Evolutionary conservation across 192 early-diverging fungal genomes (phyloP).

Genomic region (Phycomyces nitens): DNA sequence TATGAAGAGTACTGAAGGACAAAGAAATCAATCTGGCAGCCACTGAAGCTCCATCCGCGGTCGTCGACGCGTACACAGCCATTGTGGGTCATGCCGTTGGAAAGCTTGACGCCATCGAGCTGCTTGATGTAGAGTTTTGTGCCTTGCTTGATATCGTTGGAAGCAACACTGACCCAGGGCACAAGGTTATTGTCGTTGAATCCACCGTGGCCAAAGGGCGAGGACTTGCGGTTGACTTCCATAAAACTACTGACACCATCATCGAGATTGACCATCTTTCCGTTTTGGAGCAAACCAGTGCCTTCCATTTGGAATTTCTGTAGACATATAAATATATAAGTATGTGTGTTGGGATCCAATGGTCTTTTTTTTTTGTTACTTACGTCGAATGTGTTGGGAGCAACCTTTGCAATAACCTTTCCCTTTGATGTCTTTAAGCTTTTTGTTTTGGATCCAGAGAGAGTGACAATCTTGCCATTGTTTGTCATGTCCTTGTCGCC

Average conservation of each 20-base stretch:
- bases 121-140: constrained; percentile 33
- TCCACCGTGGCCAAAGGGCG: constrained; percentile 24
- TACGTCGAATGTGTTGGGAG: constrained; percentile 21
- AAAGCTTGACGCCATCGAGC: constrained; percentile 28
- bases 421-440: constrained; percentile 18
- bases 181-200: constrained; percentile 16
- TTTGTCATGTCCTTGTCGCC: constrained; percentile 36
- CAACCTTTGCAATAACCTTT: constrained; percentile 28
- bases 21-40: constrained; percentile 37
- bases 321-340: constrained; percentile 5
- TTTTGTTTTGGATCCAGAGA: constrained; percentile 16
- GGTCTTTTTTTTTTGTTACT: too few species aligned
- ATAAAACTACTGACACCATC: constrained; percentile 10
- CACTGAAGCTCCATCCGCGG: constrained; percentile 28
- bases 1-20: constrained; percentile 17
- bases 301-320: constrained; percentile 42
- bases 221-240: constrained; percentile 18
- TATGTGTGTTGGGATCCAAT: too few species aligned
- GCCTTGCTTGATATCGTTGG: constrained; percentile 36
- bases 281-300: constrained; percentile 32
- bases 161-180: constrained; percentile 39
- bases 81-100: constrained; percentile 40
- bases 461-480: constrained; percentile 24
- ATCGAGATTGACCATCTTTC: constrained; percentile 31
- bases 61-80: constrained; percentile 44